Evolutionary conservation across 495 filamentous ascomycete species (phyloP).

Genomic region (Choiromyces venosus): DNA sequence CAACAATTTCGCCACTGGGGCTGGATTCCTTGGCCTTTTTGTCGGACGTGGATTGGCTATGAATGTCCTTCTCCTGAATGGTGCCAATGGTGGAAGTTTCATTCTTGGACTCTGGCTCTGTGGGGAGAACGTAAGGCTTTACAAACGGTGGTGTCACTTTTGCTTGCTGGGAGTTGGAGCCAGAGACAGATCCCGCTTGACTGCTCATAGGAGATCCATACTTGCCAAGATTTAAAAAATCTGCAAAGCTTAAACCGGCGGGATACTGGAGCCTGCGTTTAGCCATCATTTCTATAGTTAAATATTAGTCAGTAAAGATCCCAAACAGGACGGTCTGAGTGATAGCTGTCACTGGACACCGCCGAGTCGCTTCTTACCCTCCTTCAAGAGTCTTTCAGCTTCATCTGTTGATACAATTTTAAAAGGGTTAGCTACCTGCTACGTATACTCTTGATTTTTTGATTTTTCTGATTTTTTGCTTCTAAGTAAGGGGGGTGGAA

Average conservation of each 20-base stretch:
- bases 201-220: background rate
- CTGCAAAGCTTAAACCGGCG: background rate
- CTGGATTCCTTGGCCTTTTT: background rate
- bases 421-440: background rate
- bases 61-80: background rate
- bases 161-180: background rate
- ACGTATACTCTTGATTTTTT: background rate
- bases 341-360: background rate
- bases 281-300: background rate
- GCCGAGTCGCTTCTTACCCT: background rate
- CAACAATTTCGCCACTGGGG: background rate
- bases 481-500: background rate
- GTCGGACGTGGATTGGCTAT: background rate
- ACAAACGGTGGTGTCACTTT: background rate
- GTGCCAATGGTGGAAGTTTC: background rate
- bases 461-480: too few relatives aligned
- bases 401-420: background rate
- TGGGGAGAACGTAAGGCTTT: background rate
- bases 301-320: background rate
- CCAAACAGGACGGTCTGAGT: background rate
- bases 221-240: background rate
- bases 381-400: background rate
- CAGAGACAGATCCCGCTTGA: background rate
- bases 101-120: background rate
- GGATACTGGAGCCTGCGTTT: background rate